Percentiles rank a stretch among this genome's conserved stretches.
Evolutionary conservation across 345 rosid genomes (phyloP).

Genomic region (Corymbia maculata): DNA sequence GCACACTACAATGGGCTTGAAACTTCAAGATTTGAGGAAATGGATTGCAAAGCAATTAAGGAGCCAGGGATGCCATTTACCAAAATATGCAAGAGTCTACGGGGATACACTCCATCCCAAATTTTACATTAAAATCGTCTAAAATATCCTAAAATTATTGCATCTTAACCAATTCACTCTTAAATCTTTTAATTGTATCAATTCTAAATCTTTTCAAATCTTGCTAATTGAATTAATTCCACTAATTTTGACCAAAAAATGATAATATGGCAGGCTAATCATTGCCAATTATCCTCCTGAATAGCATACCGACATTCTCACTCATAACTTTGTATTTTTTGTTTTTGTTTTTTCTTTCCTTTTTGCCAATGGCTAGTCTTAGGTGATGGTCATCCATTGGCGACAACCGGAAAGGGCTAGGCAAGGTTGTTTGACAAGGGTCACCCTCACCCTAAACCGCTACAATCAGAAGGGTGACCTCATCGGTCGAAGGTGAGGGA

Average conservation of each 20-base stretch:
- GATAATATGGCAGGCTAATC: neutral
- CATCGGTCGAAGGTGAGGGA: neutral
- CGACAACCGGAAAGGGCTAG: too few relatives aligned
- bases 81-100: neutral
- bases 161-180: too few relatives aligned
- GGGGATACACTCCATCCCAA: neutral
- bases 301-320: fast-evolving
- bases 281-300: too few relatives aligned
- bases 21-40: neutral
- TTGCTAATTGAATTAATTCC: fast-evolving
- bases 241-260: too few relatives aligned
- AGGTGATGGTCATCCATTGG: fast-evolving
- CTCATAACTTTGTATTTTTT: too few relatives aligned
- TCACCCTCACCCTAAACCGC: too few relatives aligned
- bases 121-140: neutral
- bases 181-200: neutral
- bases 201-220: too few relatives aligned
- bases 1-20: neutral
- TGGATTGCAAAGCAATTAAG: neutral
- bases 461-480: too few relatives aligned
- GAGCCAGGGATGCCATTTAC: neutral
- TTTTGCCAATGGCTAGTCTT: neutral
- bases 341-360: too few relatives aligned
- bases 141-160: too few relatives aligned
- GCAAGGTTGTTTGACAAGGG: neutral